Conservation (phyloP, 345 rosid genomes). For the Euphorbia tirucalli region DNA sequence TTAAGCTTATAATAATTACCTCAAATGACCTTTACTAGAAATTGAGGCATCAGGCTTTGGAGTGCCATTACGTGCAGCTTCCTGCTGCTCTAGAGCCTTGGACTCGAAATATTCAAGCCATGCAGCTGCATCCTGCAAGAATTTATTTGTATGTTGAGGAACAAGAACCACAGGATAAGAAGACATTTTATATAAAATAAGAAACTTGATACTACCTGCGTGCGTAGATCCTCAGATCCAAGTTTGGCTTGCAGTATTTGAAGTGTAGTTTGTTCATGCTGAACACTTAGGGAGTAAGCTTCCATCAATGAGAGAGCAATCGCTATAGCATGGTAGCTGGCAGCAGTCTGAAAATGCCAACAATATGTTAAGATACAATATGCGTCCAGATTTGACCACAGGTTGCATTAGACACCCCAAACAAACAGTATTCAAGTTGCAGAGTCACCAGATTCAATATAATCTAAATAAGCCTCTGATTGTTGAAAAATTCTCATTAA, state of each 20-base stretch:
- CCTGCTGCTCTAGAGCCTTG: conserved; percentile 38
- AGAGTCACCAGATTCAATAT: neutral
- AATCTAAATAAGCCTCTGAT: neutral
- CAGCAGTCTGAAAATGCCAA: conserved; percentile 35
- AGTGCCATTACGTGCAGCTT: conserved; percentile 38
- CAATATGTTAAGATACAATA: conserved; percentile 4
- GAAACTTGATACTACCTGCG: conserved; percentile 25
- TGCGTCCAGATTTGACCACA: neutral
- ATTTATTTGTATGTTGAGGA: neutral
- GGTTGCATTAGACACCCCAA: neutral
- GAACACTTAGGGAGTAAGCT: conserved; percentile 38
- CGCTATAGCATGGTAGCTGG: conserved; percentile 42
- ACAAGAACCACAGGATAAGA: neutral
- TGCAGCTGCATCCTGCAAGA: conserved; percentile 37
- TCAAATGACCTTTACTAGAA: conserved; percentile 39
- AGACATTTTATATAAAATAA: conserved; percentile 9
- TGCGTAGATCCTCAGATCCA: conserved; percentile 38
- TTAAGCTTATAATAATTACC: conserved; percentile 18
- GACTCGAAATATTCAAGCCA: conserved; percentile 41
- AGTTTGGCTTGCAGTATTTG: conserved; percentile 37
- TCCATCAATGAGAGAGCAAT: conserved; percentile 41
- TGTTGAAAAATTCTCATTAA: neutral
- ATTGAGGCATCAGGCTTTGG: conserved; percentile 40
- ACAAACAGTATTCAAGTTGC: conserved; percentile 9
- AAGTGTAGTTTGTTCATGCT: conserved; percentile 37